Evolutionary conservation across 202 grass and related monocot species (phyloP).

Genomic region (Elaeis oleifera): DNA sequence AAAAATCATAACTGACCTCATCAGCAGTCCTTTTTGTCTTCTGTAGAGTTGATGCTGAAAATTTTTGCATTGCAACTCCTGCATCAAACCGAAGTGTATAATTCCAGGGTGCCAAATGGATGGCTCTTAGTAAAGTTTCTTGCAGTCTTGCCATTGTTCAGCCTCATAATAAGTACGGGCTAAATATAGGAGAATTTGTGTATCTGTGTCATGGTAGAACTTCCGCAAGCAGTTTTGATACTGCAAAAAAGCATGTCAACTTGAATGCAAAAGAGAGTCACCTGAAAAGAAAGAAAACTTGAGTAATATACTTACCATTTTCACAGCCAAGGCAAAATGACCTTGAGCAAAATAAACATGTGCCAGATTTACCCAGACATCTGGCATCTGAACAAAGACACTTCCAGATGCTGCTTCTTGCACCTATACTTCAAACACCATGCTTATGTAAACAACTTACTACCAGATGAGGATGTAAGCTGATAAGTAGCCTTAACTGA

Average conservation of each 20-base stretch:
- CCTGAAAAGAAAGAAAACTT: not conserved
- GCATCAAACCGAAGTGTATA: conserved; percentile 83
- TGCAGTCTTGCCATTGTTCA: conserved; percentile 97
- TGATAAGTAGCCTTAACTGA: conserved; percentile 13
- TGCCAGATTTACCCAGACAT: conserved; percentile 96
- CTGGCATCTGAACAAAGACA: conserved; percentile 89
- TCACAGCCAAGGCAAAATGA: conserved; percentile 82
- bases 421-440: conserved; percentile 48
- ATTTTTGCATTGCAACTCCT: conserved; percentile 97
- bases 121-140: conserved; percentile 85
- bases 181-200: conserved; percentile 78
- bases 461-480: conserved; percentile 13
- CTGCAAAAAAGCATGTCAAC: conserved; percentile 38
- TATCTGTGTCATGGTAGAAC: conserved; percentile 90
- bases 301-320: conserved; percentile 50
- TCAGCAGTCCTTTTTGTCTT: conserved; percentile 90
- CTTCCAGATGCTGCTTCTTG: conserved; percentile 93
- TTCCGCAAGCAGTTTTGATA: conserved; percentile 90
- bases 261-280: conserved; percentile 17
- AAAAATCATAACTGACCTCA: conserved; percentile 37
- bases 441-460: conserved; percentile 11
- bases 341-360: conserved; percentile 96
- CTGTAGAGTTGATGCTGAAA: conserved; percentile 86
- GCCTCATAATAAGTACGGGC: conserved; percentile 89
- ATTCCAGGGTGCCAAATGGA: conserved; percentile 97